A percentile compares a stretch with the other conserved stretches of the same genome.
phyloP scores from a whole-genome alignment of 345 rosid species.

The Kernera saxatilis region DNA sequence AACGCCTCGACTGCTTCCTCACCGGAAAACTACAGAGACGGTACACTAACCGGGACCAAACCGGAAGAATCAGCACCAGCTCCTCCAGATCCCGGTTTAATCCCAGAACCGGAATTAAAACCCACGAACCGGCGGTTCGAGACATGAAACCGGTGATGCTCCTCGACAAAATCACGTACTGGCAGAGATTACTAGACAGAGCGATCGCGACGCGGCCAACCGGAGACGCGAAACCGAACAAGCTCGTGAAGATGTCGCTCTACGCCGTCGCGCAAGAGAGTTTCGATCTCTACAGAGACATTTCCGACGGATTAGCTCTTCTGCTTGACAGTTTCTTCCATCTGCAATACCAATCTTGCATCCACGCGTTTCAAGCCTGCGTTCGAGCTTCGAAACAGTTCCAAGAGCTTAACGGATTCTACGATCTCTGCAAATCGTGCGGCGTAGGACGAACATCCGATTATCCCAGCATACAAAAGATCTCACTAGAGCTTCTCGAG shows the following conservation, averaged over 20 bases:
- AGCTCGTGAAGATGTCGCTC: conserved; percentile 44
- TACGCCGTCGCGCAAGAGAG: conserved; percentile 62
- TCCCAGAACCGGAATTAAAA: neutral
- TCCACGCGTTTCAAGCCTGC: conserved; percentile 54
- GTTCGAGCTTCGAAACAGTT: conserved; percentile 64
- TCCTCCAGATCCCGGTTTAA: conserved; percentile 19
- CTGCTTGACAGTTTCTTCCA: conserved; percentile 71
- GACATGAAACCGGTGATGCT: conserved; percentile 64
- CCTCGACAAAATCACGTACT: conserved; percentile 48
- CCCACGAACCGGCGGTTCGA: conserved; percentile 28
- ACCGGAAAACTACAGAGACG: conserved; percentile 60
- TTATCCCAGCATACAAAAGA: conserved; percentile 68
- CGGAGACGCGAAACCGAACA: conserved; percentile 50
- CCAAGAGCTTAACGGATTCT: conserved; percentile 57
- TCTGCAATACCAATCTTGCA: conserved; percentile 55
- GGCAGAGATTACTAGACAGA: conserved; percentile 78
- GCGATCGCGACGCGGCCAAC: conserved; percentile 60
- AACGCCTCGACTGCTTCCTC: conserved; percentile 63
- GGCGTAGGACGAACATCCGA: conserved; percentile 72
- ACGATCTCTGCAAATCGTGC: conserved; percentile 42
- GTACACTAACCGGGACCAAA: conserved; percentile 23
- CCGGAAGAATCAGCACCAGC: neutral
- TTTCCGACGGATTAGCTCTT: conserved; percentile 55
- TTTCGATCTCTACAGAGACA: conserved; percentile 72
- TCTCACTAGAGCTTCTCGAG: conserved; percentile 67